These are phyloP conservation scores for Fusarium humuli DNA, from an alignment of 2,329 filamentous ascomycete species.

Conservation along the genomic window DNA sequence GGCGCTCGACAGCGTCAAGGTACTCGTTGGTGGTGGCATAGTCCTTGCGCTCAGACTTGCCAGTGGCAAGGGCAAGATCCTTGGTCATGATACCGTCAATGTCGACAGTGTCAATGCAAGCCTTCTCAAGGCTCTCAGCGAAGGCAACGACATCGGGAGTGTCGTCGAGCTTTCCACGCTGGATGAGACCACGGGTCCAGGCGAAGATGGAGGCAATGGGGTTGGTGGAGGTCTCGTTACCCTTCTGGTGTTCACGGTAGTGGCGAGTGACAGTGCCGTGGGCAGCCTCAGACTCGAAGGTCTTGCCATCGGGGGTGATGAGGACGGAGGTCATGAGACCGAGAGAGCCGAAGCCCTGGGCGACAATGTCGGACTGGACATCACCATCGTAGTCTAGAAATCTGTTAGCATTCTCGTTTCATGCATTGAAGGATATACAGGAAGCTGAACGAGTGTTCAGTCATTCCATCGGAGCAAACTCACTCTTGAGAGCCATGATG, in stretches of 20 bases:
- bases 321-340: conserved; percentile 99
- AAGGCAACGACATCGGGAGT: conserved; percentile 94
- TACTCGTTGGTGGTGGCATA: conserved; percentile 96
- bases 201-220: conserved; percentile 99
- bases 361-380: conserved; percentile 97
- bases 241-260: conserved; percentile 99
- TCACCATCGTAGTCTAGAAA: conserved; percentile 93
- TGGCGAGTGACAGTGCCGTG: conserved; percentile 98
- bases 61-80: conserved; percentile 94
- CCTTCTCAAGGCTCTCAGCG: conserved; percentile 90
- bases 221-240: conserved; percentile 96
- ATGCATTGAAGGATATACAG: not conserved
- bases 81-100: conserved; percentile 98
- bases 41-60: conserved; percentile 83
- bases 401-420: conserved; percentile 26
- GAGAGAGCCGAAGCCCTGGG: conserved; percentile 97
- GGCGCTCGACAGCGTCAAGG: conserved; percentile 89
- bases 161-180: conserved; percentile 91
- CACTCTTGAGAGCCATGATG: conserved; percentile 98
- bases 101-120: conserved; percentile 94
- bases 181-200: conserved; percentile 94
- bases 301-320: conserved; percentile 95
- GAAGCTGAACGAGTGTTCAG: conserved; percentile 21
- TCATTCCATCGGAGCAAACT: conserved; percentile 50
- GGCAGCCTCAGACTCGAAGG: conserved; percentile 96